Conservation (phyloP, 495 filamentous ascomycete genomes). For the Cladorrhinum samala region DNA sequence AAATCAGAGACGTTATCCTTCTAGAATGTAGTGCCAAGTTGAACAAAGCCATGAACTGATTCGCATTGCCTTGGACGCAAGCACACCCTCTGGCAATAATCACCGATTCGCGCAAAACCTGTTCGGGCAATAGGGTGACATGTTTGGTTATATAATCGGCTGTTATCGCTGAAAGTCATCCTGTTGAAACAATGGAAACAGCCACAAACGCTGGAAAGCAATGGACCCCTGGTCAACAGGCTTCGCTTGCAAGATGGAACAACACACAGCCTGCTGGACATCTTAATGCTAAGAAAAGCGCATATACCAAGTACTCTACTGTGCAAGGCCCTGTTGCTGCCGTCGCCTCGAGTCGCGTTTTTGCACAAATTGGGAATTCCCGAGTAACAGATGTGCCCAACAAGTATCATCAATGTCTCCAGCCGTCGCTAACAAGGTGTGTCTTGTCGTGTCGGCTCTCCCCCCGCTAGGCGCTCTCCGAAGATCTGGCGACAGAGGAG, state of each 20-base stretch:
- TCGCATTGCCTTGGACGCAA: background rate
- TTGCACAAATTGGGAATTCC: background rate
- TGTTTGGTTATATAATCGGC: background rate
- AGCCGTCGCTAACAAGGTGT: no score
- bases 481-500: background rate
- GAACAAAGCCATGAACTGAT: background rate
- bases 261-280: background rate
- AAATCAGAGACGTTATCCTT: slow-evolving; percentile 15
- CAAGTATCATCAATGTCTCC: no score
- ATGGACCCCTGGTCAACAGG: background rate
- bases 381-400: no score
- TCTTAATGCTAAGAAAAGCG: background rate
- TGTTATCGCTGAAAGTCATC: background rate
- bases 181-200: background rate
- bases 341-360: background rate
- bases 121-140: no score
- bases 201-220: background rate
- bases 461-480: background rate
- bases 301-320: no score
- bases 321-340: no score
- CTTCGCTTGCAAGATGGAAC: background rate
- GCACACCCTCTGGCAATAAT: background rate
- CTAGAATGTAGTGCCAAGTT: slow-evolving; percentile 19
- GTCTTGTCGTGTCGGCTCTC: no score
- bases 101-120: background rate